These are phyloP conservation scores for Plenodomus tracheiphilus DNA, from an alignment of 2,329 filamentous ascomycete species.

Conservation along the genomic window DNA sequence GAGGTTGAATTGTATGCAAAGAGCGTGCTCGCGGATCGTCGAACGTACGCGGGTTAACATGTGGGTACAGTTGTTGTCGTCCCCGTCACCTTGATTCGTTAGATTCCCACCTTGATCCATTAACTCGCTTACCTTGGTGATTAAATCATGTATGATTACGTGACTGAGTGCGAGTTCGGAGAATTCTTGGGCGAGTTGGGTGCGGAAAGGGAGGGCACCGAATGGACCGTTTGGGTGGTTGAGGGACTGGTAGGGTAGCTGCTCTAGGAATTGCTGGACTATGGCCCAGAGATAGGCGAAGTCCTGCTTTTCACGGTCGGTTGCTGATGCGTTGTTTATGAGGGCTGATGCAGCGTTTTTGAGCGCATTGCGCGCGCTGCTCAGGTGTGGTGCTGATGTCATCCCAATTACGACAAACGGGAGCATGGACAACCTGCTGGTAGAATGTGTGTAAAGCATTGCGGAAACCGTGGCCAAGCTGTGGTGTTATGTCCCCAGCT, in stretches of 20 bases:
- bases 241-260: background rate
- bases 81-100: too few species aligned
- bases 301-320: background rate
- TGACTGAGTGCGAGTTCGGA: background rate
- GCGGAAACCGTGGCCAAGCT: background rate
- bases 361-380: background rate
- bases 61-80: too few species aligned
- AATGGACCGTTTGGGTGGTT: background rate
- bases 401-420: background rate
- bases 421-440: background rate
- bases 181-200: background rate
- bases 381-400: background rate
- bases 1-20: background rate
- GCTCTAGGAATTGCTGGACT: background rate
- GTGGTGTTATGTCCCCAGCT: background rate
- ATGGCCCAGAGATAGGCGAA: background rate
- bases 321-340: background rate
- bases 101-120: too few species aligned
- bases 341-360: background rate
- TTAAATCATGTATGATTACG: background rate
- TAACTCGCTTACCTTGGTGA: background rate
- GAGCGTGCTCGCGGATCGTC: background rate
- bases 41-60: too few species aligned
- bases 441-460: background rate
- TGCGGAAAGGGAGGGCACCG: background rate